Conservation (phyloP, 306 rosid species). For the Gynostemma pentaphyllum region DNA sequence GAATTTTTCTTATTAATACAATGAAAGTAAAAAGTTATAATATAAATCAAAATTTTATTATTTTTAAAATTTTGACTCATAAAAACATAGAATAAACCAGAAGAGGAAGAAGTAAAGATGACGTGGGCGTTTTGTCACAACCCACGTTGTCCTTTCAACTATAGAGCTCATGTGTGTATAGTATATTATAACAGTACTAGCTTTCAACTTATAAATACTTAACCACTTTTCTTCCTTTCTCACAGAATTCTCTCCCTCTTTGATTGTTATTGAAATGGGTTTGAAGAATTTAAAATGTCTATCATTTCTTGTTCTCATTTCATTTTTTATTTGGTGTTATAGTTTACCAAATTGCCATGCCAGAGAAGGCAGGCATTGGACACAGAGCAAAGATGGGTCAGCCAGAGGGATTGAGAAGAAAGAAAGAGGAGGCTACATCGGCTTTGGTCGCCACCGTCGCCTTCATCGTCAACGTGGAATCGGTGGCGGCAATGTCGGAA, state of each 20-base stretch:
- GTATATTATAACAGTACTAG: constrained; percentile 11
- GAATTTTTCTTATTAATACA: too few species aligned
- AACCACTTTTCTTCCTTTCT: not conserved
- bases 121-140: not conserved
- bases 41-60: too few species aligned
- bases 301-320: constrained; percentile 37
- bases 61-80: too few species aligned
- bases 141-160: constrained; percentile 15
- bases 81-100: not conserved
- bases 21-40: too few species aligned
- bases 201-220: constrained; percentile 30
- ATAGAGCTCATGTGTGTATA: constrained; percentile 39
- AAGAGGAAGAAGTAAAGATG: not conserved
- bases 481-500: constrained; percentile 3
- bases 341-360: constrained; percentile 75
- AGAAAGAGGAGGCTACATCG: constrained; percentile 22
- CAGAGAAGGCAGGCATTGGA: constrained; percentile 82
- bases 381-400: constrained; percentile 33
- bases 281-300: constrained; percentile 44
- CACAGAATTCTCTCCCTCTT: not conserved
- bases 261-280: constrained; percentile 33
- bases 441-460: constrained; percentile 11
- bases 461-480: not conserved
- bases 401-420: constrained; percentile 45
- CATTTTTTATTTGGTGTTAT: constrained; percentile 50